These are phyloP conservation scores for Spathaspora arborariae DNA, from an alignment of 805 yeast genomes.

Conservation along the genomic window DNA sequence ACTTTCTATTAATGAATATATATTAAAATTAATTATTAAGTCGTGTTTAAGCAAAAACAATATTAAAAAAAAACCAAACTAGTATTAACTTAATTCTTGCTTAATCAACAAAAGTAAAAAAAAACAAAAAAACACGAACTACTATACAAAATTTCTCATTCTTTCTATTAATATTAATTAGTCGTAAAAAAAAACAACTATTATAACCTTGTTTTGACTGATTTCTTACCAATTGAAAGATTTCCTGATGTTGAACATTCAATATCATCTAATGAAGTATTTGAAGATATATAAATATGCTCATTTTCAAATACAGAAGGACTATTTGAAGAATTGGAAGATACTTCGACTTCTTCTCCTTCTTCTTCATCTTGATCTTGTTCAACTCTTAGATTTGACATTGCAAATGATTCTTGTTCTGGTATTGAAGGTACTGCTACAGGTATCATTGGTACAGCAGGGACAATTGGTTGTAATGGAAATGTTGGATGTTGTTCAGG, in stretches of 20 bases:
- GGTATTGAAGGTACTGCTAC: not conserved
- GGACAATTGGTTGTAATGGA: constrained; percentile 2
- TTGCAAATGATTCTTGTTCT: constrained; percentile 16
- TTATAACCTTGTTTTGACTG: not conserved
- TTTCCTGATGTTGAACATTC: not conserved
- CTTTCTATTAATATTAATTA: no score
- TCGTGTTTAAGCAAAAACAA: not conserved
- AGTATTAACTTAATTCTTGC: not conserved
- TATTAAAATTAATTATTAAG: not conserved
- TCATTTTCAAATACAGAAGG: constrained; percentile 33
- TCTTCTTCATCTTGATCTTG: no score
- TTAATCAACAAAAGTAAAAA: not conserved
- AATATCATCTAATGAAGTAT: constrained; percentile 33
- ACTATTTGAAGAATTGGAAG: constrained; percentile 34
- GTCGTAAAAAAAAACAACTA: no score
- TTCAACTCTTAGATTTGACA: constrained; percentile 15
- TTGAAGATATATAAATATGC: constrained; percentile 22
- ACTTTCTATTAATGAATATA: not conserved
- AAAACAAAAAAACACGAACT: not conserved
- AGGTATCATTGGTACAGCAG: constrained; percentile 1
- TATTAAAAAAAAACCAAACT: not conserved
- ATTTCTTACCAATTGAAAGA: not conserved
- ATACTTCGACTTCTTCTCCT: constrained; percentile 19
- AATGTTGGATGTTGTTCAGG: constrained; percentile 1
- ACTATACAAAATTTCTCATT: not conserved